These are phyloP conservation scores for Piromyces finnis DNA, from an alignment of 192 early-diverging fungal species.

Conservation along the genomic window DNA sequence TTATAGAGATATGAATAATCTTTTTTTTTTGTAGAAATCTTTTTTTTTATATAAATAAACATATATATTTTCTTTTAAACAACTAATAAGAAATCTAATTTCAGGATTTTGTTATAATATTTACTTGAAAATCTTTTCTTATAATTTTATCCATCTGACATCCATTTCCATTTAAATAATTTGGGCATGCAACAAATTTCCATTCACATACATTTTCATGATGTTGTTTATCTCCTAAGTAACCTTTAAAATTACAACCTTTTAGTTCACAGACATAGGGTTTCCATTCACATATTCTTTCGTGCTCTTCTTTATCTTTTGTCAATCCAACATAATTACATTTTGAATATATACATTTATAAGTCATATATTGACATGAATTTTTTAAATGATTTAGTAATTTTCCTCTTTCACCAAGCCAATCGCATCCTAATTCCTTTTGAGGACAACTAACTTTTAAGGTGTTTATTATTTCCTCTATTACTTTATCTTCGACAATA, in stretches of 20 bases:
- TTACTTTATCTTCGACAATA: neutral
- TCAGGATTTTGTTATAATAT: too few relatives aligned
- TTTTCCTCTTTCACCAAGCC: neutral
- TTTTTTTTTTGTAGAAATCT: too few relatives aligned
- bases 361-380: neutral
- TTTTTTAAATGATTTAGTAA: neutral
- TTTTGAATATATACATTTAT: neutral
- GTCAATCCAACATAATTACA: neutral
- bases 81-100: too few relatives aligned
- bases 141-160: neutral
- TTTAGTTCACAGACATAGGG: neutral
- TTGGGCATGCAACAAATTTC: neutral
- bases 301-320: neutral
- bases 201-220: neutral
- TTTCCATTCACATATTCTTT: neutral
- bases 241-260: neutral
- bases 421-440: neutral
- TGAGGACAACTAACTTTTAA: neutral
- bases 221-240: neutral
- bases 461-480: neutral
- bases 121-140: neutral
- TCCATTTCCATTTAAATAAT: neutral
- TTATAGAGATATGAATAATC: too few relatives aligned
- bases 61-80: too few relatives aligned
- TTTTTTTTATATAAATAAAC: too few relatives aligned